Percentiles rank a stretch among this genome's conserved stretches.
phyloP scores from a whole-genome alignment of 441 rosid genomes.

The Brassica hybrid region DNA sequence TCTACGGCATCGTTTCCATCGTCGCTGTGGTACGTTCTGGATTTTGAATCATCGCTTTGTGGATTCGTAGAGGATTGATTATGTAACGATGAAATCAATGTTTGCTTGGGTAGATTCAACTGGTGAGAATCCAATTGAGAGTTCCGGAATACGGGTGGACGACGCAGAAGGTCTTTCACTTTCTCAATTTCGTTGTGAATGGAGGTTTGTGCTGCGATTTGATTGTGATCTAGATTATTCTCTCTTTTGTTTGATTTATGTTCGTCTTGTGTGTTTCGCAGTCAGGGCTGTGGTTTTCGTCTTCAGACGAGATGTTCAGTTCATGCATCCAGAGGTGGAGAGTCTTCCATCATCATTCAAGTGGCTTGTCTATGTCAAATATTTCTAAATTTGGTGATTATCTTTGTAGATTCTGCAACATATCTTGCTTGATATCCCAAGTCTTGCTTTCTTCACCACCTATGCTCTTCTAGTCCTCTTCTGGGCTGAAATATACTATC shows the following conservation, averaged over 20 bases:
- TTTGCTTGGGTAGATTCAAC: constrained; percentile 60
- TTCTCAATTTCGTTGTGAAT: constrained; percentile 88
- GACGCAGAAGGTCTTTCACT: constrained; percentile 91
- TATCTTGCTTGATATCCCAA: constrained; percentile 85
- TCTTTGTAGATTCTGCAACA: constrained; percentile 71
- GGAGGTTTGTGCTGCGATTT: constrained; percentile 55
- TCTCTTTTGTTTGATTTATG: constrained; percentile 14
- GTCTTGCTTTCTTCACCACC: constrained; percentile 92
- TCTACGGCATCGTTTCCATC: constrained; percentile 71
- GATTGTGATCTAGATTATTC: background rate
- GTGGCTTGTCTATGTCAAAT: background rate
- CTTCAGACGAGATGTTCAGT: constrained; percentile 68
- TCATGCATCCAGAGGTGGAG: constrained; percentile 63
- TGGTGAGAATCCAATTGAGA: too few species aligned
- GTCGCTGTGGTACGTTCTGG: constrained; percentile 65
- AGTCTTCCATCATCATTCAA: background rate
- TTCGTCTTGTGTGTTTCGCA: constrained; percentile 37
- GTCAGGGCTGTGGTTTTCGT: constrained; percentile 72
- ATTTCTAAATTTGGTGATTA: constrained; percentile 16
- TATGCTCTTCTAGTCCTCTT: constrained; percentile 87
- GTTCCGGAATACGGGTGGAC: constrained; percentile 98
- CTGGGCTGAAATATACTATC: constrained; percentile 97
- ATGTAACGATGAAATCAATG: background rate
- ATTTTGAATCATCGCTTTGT: background rate
- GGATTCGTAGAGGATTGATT: constrained; percentile 1